phyloP scores from a whole-genome alignment of 176 grass and related monocot genomes.

The Musa schizocarpa region DNA sequence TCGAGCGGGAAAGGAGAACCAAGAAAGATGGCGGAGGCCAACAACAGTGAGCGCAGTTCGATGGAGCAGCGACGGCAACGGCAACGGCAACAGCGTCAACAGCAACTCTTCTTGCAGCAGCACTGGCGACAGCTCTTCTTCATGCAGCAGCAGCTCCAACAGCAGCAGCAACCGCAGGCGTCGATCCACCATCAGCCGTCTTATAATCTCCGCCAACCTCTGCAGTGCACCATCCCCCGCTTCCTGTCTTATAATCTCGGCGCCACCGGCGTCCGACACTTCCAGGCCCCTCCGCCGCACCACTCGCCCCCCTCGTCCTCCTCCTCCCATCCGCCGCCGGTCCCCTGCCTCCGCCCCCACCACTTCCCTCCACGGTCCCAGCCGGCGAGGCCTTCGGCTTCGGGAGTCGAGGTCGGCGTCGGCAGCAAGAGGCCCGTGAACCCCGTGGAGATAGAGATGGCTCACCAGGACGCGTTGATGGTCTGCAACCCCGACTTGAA shows the following conservation, averaged over 20 bases:
- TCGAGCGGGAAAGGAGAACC: too few relatives aligned
- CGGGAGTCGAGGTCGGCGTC: constrained; percentile 2
- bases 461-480: constrained; percentile 80
- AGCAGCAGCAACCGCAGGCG: constrained; percentile 5
- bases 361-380: constrained; percentile 26
- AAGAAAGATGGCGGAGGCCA: too few relatives aligned
- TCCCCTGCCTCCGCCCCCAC: constrained; percentile 12
- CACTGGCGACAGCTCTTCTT: constrained; percentile 66
- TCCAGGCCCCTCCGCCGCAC: not conserved
- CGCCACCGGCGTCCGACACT: constrained; percentile 59
- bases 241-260: constrained; percentile 98
- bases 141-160: constrained; percentile 36
- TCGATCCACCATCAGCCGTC: constrained; percentile 26
- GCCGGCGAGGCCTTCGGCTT: constrained; percentile 7
- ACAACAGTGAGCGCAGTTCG: too few relatives aligned
- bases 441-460: constrained; percentile 82
- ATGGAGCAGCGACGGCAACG: not conserved
- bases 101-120: constrained; percentile 29
- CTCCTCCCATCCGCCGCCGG: constrained; percentile 10
- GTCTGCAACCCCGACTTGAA: constrained; percentile 84
- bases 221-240: constrained; percentile 76
- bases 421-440: constrained; percentile 26
- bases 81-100: not conserved
- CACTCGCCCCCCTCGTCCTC: not conserved
- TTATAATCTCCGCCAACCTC: constrained; percentile 9